These are phyloP conservation scores for Annulohypoxylon stygium DNA, from an alignment of 495 filamentous ascomycete genomes.

Conservation along the genomic window DNA sequence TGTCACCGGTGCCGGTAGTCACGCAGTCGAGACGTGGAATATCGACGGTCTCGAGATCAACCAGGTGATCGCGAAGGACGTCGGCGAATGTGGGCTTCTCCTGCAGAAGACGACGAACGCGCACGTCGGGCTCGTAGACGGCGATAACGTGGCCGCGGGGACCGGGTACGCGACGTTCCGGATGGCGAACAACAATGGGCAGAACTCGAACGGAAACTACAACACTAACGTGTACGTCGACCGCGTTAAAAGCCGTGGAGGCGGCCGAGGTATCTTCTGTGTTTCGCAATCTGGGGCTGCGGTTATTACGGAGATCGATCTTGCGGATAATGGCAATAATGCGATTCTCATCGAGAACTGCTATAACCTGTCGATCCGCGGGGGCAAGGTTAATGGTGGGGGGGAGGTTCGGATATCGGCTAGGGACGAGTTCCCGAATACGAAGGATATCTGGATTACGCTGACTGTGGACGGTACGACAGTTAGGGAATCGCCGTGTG, in stretches of 20 bases:
- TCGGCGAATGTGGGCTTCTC: conserved; percentile 61
- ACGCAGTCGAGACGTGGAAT: conserved; percentile 64
- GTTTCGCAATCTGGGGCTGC: conserved; percentile 61
- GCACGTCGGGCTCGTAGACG: conserved; percentile 59
- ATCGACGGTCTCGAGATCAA: conserved; percentile 59
- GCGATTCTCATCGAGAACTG: conserved; percentile 64
- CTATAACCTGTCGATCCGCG: conserved; percentile 58
- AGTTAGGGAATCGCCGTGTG: conserved; percentile 61
- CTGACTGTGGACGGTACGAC: conserved; percentile 55
- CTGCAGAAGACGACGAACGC: conserved; percentile 60
- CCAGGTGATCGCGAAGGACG: conserved; percentile 58
- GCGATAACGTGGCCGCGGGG: conserved; percentile 58
- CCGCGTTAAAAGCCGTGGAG: conserved; percentile 60
- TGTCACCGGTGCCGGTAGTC: conserved; percentile 59
- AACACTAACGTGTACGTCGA: conserved; percentile 59
- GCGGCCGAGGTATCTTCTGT: conserved; percentile 62
- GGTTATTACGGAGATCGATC: conserved; percentile 54
- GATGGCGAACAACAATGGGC: conserved; percentile 62
- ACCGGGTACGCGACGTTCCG: conserved; percentile 63
- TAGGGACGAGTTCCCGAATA: conserved; percentile 60
- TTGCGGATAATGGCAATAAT: conserved; percentile 61
- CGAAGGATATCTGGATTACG: conserved; percentile 57
- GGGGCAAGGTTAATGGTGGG: conserved; percentile 60
- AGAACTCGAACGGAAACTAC: conserved; percentile 55
- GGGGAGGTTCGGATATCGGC: conserved; percentile 61